Conservation (phyloP, 345 rosid genomes). For the Turritis glabra region DNA sequence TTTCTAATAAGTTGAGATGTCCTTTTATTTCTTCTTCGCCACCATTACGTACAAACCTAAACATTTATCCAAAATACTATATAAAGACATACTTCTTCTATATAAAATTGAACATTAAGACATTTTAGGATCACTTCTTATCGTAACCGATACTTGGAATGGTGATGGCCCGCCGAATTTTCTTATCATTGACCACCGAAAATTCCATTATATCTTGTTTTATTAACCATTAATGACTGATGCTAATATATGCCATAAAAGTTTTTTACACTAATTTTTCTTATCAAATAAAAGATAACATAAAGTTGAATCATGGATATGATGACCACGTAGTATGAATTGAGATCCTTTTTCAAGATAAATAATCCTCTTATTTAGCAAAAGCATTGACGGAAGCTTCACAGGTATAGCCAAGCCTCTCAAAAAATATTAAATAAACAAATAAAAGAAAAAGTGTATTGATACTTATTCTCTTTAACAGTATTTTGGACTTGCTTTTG, state of each 20-base stretch:
- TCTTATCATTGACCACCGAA: not conserved
- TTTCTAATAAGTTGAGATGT: constrained; percentile 27
- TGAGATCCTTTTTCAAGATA: not conserved
- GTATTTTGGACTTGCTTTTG: not conserved
- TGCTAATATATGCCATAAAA: not conserved
- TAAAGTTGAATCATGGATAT: not conserved
- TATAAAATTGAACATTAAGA: not conserved
- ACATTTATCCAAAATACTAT: constrained; percentile 30
- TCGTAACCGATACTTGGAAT: constrained; percentile 4
- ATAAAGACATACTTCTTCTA: not conserved
- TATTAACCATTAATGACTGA: not conserved
- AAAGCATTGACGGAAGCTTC: not conserved
- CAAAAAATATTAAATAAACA: not conserved
- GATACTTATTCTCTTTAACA: not conserved
- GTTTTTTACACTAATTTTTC: not conserved
- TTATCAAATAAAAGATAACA: not conserved
- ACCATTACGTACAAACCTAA: constrained; percentile 5
- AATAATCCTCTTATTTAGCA: not conserved
- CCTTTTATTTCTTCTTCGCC: constrained; percentile 18
- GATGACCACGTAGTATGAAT: constrained; percentile 4
- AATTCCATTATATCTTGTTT: not conserved
- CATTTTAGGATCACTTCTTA: constrained; percentile 14
- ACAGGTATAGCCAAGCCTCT: not conserved
- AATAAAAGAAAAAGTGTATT: not conserved
- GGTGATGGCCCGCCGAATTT: not conserved